Evolutionary conservation across 2,329 filamentous ascomycete species (phyloP).

Genomic region (Blumeria hordei): DNA sequence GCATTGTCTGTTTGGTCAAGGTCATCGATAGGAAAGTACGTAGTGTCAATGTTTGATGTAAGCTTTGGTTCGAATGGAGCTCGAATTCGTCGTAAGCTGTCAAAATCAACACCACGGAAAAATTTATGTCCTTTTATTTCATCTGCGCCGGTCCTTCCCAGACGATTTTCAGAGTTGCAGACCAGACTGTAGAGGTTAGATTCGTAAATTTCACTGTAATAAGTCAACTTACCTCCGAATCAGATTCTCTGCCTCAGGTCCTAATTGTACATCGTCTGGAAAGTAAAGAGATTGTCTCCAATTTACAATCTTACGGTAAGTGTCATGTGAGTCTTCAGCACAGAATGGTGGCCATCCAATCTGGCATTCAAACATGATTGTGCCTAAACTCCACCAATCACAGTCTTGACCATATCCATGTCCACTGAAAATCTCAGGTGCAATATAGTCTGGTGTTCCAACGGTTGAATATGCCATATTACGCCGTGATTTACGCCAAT

Average conservation of each 20-base stretch:
- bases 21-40: slow-evolving; percentile 96
- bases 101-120: slow-evolving; percentile 92
- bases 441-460: slow-evolving; percentile 94
- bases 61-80: slow-evolving; percentile 91
- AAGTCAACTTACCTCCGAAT: slow-evolving; percentile 49
- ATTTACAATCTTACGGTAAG: slow-evolving; percentile 97
- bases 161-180: slow-evolving; percentile 77
- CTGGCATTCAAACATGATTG: slow-evolving; percentile 98
- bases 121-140: slow-evolving; percentile 90
- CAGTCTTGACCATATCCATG: slow-evolving; percentile 92
- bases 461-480: slow-evolving; percentile 97
- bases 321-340: slow-evolving; percentile 90
- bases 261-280: slow-evolving; percentile 79
- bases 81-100: slow-evolving; percentile 72
- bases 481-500: slow-evolving; percentile 87
- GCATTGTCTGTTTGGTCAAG: slow-evolving; percentile 92
- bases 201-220: not conserved
- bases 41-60: slow-evolving; percentile 81
- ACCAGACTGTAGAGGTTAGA: slow-evolving; percentile 40
- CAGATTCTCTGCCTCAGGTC: slow-evolving; percentile 70
- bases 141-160: slow-evolving; percentile 64
- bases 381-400: slow-evolving; percentile 97
- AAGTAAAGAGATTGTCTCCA: slow-evolving; percentile 93
- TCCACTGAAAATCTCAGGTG: slow-evolving; percentile 91
- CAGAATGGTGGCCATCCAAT: slow-evolving; percentile 99